Percentiles rank a stretch among this genome's conserved stretches.
Conservation (phyloP, 805 yeast species). For the Yamadazyma insecticola region DNA sequence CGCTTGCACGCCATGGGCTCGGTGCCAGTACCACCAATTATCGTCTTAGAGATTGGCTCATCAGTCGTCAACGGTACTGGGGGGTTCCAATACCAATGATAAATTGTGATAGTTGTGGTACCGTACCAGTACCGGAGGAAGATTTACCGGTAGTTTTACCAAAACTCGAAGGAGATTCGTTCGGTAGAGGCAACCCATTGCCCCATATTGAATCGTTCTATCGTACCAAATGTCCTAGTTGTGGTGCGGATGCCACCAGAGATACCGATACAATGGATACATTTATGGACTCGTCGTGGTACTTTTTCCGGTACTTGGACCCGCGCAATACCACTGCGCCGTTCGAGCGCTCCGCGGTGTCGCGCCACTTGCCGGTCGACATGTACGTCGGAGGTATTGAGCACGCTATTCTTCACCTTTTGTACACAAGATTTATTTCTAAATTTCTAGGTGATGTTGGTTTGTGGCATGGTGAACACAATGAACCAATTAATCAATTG, state of each 20-base stretch:
- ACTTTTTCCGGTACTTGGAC: slow-evolving; percentile 80
- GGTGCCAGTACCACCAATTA: slow-evolving; percentile 54
- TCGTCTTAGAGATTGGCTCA: slow-evolving; percentile 87
- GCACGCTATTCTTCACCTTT: slow-evolving; percentile 89
- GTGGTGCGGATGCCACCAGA: slow-evolving; percentile 58
- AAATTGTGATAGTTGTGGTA: slow-evolving; percentile 82
- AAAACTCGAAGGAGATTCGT: slow-evolving; percentile 45
- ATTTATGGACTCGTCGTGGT: slow-evolving; percentile 97
- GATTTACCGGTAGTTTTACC: slow-evolving; percentile 85
- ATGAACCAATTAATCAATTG: slow-evolving; percentile 78
- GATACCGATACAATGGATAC: slow-evolving; percentile 99
- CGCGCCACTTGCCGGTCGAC: slow-evolving; percentile 69
- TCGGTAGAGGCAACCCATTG: slow-evolving; percentile 62
- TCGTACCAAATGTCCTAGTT: slow-evolving; percentile 74
- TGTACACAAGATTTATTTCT: slow-evolving; percentile 81
- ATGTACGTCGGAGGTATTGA: slow-evolving; percentile 93
- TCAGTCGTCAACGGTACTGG: slow-evolving; percentile 95
- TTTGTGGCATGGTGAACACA: slow-evolving; percentile 61
- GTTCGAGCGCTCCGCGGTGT: slow-evolving; percentile 33
- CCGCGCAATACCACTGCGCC: slow-evolving; percentile 54
- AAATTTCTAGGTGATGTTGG: slow-evolving; percentile 71
- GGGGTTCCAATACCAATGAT: slow-evolving; percentile 97
- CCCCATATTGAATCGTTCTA: slow-evolving; percentile 64
- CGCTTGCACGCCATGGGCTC: slow-evolving; percentile 27
- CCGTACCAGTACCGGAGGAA: slow-evolving; percentile 86